Evolutionary conservation across 495 filamentous ascomycete species (phyloP).

Genomic region (Talaromyces nanjingensis): DNA sequence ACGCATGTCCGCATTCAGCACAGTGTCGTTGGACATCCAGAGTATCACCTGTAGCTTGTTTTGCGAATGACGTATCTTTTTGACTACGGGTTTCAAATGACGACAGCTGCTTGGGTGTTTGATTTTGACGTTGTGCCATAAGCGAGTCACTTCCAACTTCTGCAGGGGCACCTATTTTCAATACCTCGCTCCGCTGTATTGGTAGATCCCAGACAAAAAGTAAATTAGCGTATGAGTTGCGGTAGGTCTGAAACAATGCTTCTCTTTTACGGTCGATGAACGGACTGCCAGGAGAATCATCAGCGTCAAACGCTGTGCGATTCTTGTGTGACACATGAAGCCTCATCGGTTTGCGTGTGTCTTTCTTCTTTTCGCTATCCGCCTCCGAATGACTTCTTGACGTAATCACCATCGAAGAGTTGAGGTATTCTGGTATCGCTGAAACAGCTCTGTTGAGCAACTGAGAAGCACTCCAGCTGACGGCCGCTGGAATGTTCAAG

Average conservation of each 20-base stretch:
- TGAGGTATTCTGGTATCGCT: conserved; percentile 26
- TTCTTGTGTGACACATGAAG: conserved; percentile 68
- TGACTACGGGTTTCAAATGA: background rate
- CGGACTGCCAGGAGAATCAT: conserved; percentile 59
- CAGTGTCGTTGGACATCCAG: conserved; percentile 42
- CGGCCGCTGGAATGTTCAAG: conserved; percentile 51
- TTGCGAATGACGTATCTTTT: background rate
- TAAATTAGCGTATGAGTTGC: conserved; percentile 73
- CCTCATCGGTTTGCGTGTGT: conserved; percentile 22
- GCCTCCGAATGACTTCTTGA: conserved; percentile 37
- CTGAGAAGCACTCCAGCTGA: conserved; percentile 57
- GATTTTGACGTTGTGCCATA: background rate
- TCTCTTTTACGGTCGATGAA: conserved; percentile 61
- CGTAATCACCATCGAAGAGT: conserved; percentile 13
- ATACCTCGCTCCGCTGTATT: conserved; percentile 66
- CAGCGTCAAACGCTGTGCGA: conserved; percentile 68
- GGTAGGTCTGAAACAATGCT: conserved; percentile 60
- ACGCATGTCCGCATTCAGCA: conserved; percentile 32
- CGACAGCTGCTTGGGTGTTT: background rate
- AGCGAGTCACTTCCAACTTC: conserved; percentile 3
- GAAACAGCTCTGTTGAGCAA: conserved; percentile 41
- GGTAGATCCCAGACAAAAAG: conserved; percentile 77
- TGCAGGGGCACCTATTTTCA: conserved; percentile 55
- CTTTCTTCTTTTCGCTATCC: conserved; percentile 32
- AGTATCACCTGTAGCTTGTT: conserved; percentile 12